phyloP scores from a whole-genome alignment of 371 early-diverging fungal genomes.

The Rhizopus sp. region DNA sequence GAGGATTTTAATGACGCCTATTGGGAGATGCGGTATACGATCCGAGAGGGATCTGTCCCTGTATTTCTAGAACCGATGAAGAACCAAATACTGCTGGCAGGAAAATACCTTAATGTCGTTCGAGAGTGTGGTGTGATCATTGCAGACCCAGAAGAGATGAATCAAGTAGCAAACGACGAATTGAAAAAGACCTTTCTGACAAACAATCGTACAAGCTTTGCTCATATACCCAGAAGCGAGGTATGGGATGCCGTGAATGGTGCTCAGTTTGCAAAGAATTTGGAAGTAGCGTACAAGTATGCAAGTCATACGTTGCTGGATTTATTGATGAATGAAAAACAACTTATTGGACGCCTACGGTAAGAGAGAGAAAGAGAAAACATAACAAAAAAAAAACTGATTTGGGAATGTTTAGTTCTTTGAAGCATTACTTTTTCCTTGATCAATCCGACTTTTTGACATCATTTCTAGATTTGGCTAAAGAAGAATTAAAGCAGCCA shows the following conservation, averaged over 20 bases:
- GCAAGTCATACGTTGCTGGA: conserved; percentile 76
- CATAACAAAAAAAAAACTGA: background rate
- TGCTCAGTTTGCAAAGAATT: conserved; percentile 66
- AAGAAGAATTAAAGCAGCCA: conserved; percentile 70
- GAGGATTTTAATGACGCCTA: conserved; percentile 81
- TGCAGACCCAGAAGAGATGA: conserved; percentile 49
- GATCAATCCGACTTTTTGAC: conserved; percentile 93
- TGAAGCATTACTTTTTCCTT: conserved; percentile 91
- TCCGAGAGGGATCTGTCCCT: conserved; percentile 71
- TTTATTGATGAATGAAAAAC: conserved; percentile 67
- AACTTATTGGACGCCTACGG: conserved; percentile 75
- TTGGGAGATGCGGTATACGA: conserved; percentile 82
- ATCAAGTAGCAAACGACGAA: conserved; percentile 22
- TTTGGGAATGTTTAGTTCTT: conserved; percentile 56
- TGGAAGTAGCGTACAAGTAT: conserved; percentile 76
- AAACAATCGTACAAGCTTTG: background rate
- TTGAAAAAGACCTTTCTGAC: background rate
- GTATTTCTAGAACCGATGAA: conserved; percentile 72
- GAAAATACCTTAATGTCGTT: conserved; percentile 93
- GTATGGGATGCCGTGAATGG: conserved; percentile 61
- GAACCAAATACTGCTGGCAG: conserved; percentile 84
- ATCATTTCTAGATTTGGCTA: conserved; percentile 90
- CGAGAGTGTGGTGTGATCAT: conserved; percentile 79
- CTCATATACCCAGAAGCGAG: conserved; percentile 41
- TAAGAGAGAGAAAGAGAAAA: conserved; percentile 22